Conservation (phyloP, 306 rosid genomes). For the Notholithocarpus densiflorus region DNA sequence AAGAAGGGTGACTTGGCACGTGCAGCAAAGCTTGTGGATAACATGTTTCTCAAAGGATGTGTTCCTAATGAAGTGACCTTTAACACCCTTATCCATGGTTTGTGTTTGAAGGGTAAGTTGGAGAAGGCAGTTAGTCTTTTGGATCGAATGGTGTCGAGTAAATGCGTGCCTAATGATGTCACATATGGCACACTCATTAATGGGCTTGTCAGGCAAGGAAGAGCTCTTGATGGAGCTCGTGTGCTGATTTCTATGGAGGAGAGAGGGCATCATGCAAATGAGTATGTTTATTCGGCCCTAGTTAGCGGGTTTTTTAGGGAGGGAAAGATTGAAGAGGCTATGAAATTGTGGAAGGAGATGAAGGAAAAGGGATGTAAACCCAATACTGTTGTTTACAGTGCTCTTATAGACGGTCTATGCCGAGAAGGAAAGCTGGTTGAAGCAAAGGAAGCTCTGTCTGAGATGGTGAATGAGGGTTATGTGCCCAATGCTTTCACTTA, state of each 20-base stretch:
- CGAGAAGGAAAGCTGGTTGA: conserved; percentile 68
- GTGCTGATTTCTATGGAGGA: conserved; percentile 66
- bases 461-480: conserved; percentile 61
- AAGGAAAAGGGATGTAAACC: conserved; percentile 59
- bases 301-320: conserved; percentile 86
- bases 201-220: conserved; percentile 83
- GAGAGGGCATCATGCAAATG: conserved; percentile 68
- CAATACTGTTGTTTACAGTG: conserved; percentile 66
- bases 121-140: conserved; percentile 73
- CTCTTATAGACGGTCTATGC: conserved; percentile 84
- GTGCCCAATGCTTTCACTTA: conserved; percentile 70
- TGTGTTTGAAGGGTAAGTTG: conserved; percentile 85
- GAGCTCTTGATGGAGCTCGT: conserved; percentile 57
- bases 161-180: conserved; percentile 78
- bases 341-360: conserved; percentile 77
- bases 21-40: conserved; percentile 81
- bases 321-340: conserved; percentile 61
- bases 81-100: conserved; percentile 75
- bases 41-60: conserved; percentile 93
- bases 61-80: conserved; percentile 80
- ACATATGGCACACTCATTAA: conserved; percentile 82
- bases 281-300: conserved; percentile 72
- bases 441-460: conserved; percentile 52
- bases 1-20: conserved; percentile 75
- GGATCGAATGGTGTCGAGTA: conserved; percentile 61